Base-by-base conservation (phyloP, 768 basidiomycete species). In the Wakefieldia striispora region DNA sequence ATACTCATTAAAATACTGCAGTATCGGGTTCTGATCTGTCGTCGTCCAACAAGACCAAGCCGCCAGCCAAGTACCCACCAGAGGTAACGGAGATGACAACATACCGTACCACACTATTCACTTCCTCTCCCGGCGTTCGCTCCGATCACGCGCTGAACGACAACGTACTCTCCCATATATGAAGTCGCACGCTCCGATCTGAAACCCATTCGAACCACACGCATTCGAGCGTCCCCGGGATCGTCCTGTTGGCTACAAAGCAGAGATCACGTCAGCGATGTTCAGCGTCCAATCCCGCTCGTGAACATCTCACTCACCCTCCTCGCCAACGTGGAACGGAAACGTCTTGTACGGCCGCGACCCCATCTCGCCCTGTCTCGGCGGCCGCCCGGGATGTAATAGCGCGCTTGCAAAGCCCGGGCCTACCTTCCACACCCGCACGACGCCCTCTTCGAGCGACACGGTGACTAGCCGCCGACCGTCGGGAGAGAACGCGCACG, bases 401-500 rank as follows among this genome's bases (percentile, higher is more conserved):
- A 98, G 84, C 21, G 27, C 40, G 55, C 92, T 94, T 20, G 84
- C 76, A 55, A 99, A 80, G 61, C 91, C 91, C 9, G 83, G 77
- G 0, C 97, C 95, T 6, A 97, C 94, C 62, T 97, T 97, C 97
- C 97, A 99, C 13, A 95, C 91, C 12, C 92, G 77, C 6, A 93
- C 86, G 4, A 80, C 74, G 23, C 82, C 83, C 63, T 97, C 94
- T 53, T 88, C 89, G 21, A 98, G 73, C 0, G 89, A 95, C 9
- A 91, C 73, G 0, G 93, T 94, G 34, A 95, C 85, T 16, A 98
- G 74, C 17, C 97, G 76, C 17, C 94, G 75, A 0, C 97, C 97
- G 60, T 99, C 97, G 0, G 94, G 88, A 8, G 93, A 95, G 66
- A 97, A 98, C 50, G 86, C 90, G 54, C 91, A 86, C 0, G 91